Percentiles rank a stretch among this genome's conserved stretches.
phyloP scores from a whole-genome alignment of 75 land plant species.

The Isoetes taiwanensis region DNA sequence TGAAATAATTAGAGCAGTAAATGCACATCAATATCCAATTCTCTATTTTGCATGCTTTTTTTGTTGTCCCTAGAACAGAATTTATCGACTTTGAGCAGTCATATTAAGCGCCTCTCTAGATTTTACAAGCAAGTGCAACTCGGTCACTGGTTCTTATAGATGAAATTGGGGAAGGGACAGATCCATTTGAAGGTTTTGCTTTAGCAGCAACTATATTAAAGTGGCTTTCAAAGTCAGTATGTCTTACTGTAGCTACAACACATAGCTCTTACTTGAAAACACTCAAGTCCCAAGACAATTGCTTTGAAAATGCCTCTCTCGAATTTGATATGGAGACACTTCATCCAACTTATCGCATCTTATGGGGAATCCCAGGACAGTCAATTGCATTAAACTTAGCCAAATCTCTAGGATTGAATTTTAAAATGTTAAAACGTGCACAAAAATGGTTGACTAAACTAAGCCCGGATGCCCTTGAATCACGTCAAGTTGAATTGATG shows the following conservation, averaged over 20 bases:
- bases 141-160: slow-evolving; percentile 76
- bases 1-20: too few relatives aligned
- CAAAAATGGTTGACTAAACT: slow-evolving; percentile 54
- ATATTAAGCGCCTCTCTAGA: slow-evolving; percentile 59
- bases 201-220: slow-evolving; percentile 70
- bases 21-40: too few relatives aligned
- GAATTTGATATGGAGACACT: slow-evolving; percentile 67
- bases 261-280: slow-evolving; percentile 67
- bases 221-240: slow-evolving; percentile 37
- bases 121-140: slow-evolving; percentile 40
- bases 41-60: not conserved
- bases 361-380: slow-evolving; percentile 82
- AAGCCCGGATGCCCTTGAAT: slow-evolving; percentile 40
- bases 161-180: slow-evolving; percentile 94
- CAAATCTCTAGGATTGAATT: slow-evolving; percentile 58
- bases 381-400: slow-evolving; percentile 89
- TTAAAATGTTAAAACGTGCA: slow-evolving; percentile 44
- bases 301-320: slow-evolving; percentile 92
- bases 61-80: slow-evolving; percentile 86
- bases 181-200: slow-evolving; percentile 92
- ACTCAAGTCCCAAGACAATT: slow-evolving; percentile 44
- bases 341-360: slow-evolving; percentile 61
- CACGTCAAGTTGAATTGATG: slow-evolving; percentile 43
- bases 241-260: slow-evolving; percentile 69
- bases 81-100: slow-evolving; percentile 91